These are phyloP conservation scores for Sporothrix globosa DNA, from an alignment of 2,329 filamentous ascomycete genomes.

Conservation along the genomic window DNA sequence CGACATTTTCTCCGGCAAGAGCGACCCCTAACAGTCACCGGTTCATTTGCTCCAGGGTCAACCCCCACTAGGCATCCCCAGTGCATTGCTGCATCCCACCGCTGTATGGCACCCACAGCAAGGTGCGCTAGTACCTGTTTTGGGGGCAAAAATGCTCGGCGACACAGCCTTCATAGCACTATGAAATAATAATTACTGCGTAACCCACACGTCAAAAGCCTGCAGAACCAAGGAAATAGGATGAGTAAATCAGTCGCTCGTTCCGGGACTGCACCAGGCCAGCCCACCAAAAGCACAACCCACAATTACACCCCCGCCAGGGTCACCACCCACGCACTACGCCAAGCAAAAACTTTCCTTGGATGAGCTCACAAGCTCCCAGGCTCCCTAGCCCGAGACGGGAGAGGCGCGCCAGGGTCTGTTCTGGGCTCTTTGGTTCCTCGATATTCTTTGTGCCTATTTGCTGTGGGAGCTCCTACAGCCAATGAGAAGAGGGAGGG, in stretches of 20 bases:
- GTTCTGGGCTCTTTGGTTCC: background rate
- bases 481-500: slow-evolving; percentile 11
- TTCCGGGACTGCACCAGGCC: background rate
- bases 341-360: slow-evolving; percentile 5
- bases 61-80: background rate
- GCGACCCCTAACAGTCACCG: background rate
- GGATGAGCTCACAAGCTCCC: slow-evolving; percentile 8
- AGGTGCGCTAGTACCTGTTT: background rate
- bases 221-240: slow-evolving; percentile 10
- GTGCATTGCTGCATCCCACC: background rate
- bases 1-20: background rate
- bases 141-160: background rate
- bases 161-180: too few relatives aligned
- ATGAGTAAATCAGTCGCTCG: background rate
- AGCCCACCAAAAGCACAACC: background rate
- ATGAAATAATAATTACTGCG: too few relatives aligned
- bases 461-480: background rate
- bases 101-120: background rate
- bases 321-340: background rate
- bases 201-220: slow-evolving; percentile 10
- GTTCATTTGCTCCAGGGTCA: slow-evolving; percentile 17
- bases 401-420: slow-evolving; percentile 24
- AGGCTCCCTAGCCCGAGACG: background rate
- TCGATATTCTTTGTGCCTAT: background rate
- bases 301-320: background rate